Conservation (phyloP, 345 rosid species). For the Camelina sativa region DNA sequence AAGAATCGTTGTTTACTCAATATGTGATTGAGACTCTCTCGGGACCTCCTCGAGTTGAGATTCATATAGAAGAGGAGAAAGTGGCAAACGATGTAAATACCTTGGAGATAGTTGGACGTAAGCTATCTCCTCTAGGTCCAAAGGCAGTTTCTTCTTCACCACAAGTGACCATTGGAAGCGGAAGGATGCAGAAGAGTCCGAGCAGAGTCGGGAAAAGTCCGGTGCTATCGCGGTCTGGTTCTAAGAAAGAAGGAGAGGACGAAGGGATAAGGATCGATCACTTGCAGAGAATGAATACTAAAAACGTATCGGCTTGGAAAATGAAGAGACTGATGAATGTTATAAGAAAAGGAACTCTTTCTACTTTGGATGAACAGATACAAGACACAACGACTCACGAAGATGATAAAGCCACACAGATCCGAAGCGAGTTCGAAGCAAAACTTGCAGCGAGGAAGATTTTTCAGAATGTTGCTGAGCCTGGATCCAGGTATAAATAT, state of each 20-base stretch:
- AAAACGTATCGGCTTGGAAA: constrained; percentile 95
- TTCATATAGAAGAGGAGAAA: constrained; percentile 60
- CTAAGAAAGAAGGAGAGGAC: constrained; percentile 49
- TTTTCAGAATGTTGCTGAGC: constrained; percentile 71
- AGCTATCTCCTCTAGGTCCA: constrained; percentile 52
- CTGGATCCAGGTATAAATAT: constrained; percentile 60
- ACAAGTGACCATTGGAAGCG: constrained; percentile 47
- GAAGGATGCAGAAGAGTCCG: constrained; percentile 51
- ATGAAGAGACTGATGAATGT: constrained; percentile 86
- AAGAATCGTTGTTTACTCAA: constrained; percentile 80
- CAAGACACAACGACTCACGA: constrained; percentile 48
- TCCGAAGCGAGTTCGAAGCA: constrained; percentile 76
- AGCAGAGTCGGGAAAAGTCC: constrained; percentile 50
- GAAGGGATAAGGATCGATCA: constrained; percentile 68
- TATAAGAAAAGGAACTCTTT: constrained; percentile 65
- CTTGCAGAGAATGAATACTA: constrained; percentile 74
- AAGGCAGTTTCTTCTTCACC: constrained; percentile 47
- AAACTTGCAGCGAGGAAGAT: constrained; percentile 84
- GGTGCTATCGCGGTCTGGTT: constrained; percentile 50
- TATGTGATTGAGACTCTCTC: constrained; percentile 81
- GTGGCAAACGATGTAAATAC: constrained; percentile 46
- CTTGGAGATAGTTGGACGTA: constrained; percentile 53
- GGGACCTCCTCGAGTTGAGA: constrained; percentile 71
- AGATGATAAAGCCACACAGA: constrained; percentile 68
- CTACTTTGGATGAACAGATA: constrained; percentile 86